phyloP scores from a whole-genome alignment of 2,329 filamentous ascomycete species.

The Fusarium euwallaceae region DNA sequence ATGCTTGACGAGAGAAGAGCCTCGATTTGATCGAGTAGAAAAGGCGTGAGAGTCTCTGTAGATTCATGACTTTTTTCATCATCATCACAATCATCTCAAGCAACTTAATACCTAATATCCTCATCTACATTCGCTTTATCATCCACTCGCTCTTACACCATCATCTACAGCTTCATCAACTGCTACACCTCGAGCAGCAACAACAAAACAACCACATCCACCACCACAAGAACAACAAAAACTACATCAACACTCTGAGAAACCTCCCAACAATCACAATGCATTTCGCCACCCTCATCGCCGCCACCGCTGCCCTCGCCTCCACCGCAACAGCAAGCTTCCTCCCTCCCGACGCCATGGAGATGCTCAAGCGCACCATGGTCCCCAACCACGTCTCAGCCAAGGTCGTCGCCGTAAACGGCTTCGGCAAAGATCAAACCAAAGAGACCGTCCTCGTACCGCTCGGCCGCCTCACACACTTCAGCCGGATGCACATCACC shows the following conservation, averaged over 20 bases:
- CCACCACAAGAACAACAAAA: background rate
- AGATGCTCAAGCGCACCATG: background rate
- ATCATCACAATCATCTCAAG: background rate
- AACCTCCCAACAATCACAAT: background rate
- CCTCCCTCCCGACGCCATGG: background rate
- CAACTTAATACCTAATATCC: background rate
- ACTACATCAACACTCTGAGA: background rate
- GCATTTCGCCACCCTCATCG: background rate
- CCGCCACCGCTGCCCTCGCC: background rate
- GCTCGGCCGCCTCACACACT: background rate
- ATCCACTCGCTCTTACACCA: background rate
- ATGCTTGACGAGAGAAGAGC: background rate
- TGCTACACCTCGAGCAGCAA: background rate
- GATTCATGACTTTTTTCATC: background rate
- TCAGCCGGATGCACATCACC: background rate
- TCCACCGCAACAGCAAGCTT: background rate
- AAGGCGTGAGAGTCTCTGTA: background rate
- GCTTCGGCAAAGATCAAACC: background rate
- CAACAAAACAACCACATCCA: background rate
- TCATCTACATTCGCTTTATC: background rate
- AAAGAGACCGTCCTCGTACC: background rate
- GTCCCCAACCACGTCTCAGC: constrained; percentile 5
- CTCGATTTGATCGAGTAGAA: background rate
- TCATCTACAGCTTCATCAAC: background rate
- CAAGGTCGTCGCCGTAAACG: background rate